Conservation (phyloP, 345 rosid species). For the Arabidopsis thaliana region DNA sequence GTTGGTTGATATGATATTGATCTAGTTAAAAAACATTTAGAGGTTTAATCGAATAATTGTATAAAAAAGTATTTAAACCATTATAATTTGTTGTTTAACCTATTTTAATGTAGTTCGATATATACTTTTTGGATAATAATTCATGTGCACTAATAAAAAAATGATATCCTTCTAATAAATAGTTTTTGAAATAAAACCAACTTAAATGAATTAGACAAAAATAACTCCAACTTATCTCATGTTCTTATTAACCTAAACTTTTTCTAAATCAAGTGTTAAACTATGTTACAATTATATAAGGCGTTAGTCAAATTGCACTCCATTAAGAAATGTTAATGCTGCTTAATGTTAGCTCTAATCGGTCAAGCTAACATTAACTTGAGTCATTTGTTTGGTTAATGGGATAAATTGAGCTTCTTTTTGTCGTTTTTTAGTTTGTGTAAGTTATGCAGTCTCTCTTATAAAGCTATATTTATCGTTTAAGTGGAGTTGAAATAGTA, state of each 20-base stretch:
- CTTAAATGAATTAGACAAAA: too few species aligned
- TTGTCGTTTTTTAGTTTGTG: neutral
- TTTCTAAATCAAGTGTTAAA: neutral
- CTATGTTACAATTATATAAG: too few species aligned
- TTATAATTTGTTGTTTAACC: neutral
- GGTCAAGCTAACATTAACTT: too few species aligned
- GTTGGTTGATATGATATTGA: neutral
- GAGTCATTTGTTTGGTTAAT: neutral
- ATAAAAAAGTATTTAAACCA: neutral
- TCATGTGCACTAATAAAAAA: too few species aligned
- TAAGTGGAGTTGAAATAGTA: neutral
- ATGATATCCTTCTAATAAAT: too few species aligned
- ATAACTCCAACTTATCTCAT: neutral
- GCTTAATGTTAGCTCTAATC: too few species aligned
- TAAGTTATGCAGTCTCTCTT: neutral
- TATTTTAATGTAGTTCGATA: neutral
- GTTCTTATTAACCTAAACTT: too few species aligned
- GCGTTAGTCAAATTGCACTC: neutral
- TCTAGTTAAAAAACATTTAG: neutral
- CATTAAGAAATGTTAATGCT: neutral
- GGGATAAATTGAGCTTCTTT: neutral
- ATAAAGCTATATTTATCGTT: neutral
- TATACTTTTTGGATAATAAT: too few species aligned
- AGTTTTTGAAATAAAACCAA: too few species aligned
- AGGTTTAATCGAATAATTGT: neutral